Evolutionary conservation across 805 yeast species (phyloP).

Genomic region (Saccharomycopsis selenospora): DNA sequence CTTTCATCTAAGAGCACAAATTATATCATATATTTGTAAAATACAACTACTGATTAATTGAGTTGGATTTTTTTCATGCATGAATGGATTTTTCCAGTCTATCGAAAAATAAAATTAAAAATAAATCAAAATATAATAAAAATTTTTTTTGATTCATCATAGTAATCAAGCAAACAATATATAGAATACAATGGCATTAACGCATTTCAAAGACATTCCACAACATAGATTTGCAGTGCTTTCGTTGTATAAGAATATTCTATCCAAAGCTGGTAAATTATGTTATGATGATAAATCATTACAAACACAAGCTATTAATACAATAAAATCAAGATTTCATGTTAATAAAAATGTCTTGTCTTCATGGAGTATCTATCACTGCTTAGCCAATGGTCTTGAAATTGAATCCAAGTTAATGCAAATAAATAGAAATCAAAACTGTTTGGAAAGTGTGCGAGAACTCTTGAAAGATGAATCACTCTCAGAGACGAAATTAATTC

Average conservation of each 20-base stretch:
- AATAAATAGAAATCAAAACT: neutral
- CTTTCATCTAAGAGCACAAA: no score
- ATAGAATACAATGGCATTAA: constrained; percentile 7
- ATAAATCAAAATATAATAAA: no score
- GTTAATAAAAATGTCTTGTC: neutral
- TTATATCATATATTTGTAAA: no score
- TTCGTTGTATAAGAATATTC: constrained; percentile 8
- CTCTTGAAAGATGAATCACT: neutral
- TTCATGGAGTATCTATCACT: constrained; percentile 3
- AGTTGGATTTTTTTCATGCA: no score
- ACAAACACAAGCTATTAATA: neutral
- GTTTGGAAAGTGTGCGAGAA: neutral
- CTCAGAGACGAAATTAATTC: no score
- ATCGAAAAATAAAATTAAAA: no score
- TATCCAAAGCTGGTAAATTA: constrained; percentile 3
- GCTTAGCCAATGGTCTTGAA: neutral
- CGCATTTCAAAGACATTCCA: constrained; percentile 8
- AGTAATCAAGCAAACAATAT: no score
- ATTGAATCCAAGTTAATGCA: neutral
- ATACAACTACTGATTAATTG: no score
- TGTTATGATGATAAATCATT: neutral
- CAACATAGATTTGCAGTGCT: constrained; percentile 8
- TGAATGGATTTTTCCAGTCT: no score
- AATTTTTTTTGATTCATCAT: no score
- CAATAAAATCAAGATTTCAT: constrained; percentile 3